Percentiles rank a stretch among this genome's conserved stretches.
Evolutionary conservation across 306 rosid species (phyloP).

Genomic region (Lupinus albus): DNA sequence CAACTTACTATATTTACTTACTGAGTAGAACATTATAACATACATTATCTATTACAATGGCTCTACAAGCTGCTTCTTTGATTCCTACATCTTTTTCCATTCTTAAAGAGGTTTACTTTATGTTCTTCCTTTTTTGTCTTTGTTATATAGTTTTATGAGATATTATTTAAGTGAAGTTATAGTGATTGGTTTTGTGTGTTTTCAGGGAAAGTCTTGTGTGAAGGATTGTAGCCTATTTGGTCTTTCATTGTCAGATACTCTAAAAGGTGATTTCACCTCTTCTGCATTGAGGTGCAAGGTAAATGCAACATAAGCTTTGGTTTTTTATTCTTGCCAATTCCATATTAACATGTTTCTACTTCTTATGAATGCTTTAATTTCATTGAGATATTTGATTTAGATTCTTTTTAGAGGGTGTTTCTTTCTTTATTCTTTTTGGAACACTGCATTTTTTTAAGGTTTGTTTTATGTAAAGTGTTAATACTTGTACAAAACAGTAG

Average conservation of each 20-base stretch:
- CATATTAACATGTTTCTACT: slow-evolving; percentile 4
- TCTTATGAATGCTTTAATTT: background rate
- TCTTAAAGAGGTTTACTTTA: slow-evolving; percentile 50
- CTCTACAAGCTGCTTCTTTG: slow-evolving; percentile 52
- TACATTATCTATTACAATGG: slow-evolving; percentile 38
- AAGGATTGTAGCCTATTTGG: slow-evolving; percentile 84
- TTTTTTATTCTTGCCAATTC: slow-evolving; percentile 9
- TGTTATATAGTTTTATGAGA: background rate
- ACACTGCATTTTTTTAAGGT: background rate
- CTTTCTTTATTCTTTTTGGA: background rate
- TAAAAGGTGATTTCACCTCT: slow-evolving; percentile 69
- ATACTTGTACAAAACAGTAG: background rate
- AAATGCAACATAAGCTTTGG: slow-evolving; percentile 7
- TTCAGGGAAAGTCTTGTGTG: slow-evolving; percentile 69
- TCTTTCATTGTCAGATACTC: slow-evolving; percentile 67
- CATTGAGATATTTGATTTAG: background rate
- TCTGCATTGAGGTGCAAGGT: slow-evolving; percentile 85
- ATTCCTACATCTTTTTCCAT: slow-evolving; percentile 54
- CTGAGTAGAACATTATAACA: slow-evolving; percentile 1
- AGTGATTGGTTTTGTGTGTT: slow-evolving; percentile 18
- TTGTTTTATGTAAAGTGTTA: slow-evolving; percentile 10
- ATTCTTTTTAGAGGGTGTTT: background rate
- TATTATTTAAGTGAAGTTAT: slow-evolving; percentile 31
- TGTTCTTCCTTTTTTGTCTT: background rate
- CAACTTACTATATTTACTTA: background rate